Conservation (phyloP, 2,329 filamentous ascomycete genomes). For the Zalaria sp. region DNA sequence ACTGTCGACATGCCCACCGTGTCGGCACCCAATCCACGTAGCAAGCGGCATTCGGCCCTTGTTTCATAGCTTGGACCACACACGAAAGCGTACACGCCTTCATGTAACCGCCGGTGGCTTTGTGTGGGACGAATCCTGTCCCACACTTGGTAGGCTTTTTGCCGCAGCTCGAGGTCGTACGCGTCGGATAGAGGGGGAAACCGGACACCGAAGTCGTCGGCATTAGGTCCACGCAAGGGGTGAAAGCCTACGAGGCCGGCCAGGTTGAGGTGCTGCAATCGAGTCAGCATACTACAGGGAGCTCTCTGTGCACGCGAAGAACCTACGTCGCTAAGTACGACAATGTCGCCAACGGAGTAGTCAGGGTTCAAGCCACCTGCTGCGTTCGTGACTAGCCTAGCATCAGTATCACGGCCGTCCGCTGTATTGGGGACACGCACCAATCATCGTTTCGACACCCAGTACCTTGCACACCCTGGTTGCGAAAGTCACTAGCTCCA, state of each 20-base stretch:
- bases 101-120: slow-evolving; percentile 40
- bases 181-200: slow-evolving; percentile 53
- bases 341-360: slow-evolving; percentile 51
- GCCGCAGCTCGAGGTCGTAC: slow-evolving; percentile 48
- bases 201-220: slow-evolving; percentile 45
- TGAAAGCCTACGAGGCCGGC: slow-evolving; percentile 47
- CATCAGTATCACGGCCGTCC: background rate
- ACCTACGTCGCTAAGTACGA: slow-evolving; percentile 48
- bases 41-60: slow-evolving; percentile 49
- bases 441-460: slow-evolving; percentile 45
- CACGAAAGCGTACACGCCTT: slow-evolving; percentile 53
- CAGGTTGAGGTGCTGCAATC: slow-evolving; percentile 44
- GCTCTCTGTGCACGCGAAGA: background rate
- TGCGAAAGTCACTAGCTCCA: slow-evolving; percentile 49
- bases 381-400: slow-evolving; percentile 45
- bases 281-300: slow-evolving; percentile 6
- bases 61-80: slow-evolving; percentile 53
- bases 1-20: slow-evolving; percentile 60
- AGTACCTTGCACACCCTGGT: slow-evolving; percentile 49
- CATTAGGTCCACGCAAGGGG: slow-evolving; percentile 48
- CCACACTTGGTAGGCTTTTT: slow-evolving; percentile 44
- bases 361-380: slow-evolving; percentile 51
- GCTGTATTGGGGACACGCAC: slow-evolving; percentile 18
- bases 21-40: slow-evolving; percentile 47
- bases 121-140: slow-evolving; percentile 31